phyloP scores from a whole-genome alignment of 257 asterid genomes.

The Craterostigma plantagineum region DNA sequence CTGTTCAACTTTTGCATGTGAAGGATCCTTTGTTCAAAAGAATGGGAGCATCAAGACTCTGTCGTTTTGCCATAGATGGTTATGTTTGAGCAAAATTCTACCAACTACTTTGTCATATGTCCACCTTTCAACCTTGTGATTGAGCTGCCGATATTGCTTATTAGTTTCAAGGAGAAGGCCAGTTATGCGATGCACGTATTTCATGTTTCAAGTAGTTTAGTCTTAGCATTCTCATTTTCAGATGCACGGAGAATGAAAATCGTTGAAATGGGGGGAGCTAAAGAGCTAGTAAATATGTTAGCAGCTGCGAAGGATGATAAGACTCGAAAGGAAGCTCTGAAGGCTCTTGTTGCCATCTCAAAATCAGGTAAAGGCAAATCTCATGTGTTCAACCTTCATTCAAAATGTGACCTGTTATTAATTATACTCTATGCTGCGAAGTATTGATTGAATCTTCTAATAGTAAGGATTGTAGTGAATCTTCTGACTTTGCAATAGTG shows the following conservation, averaged over 20 bases:
- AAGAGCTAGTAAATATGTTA: slow-evolving; percentile 63
- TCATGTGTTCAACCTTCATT: too few relatives aligned
- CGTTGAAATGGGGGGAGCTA: slow-evolving; percentile 80
- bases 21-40: slow-evolving; percentile 94
- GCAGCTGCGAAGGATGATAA: slow-evolving; percentile 69
- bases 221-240: slow-evolving; percentile 9
- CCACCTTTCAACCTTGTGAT: too few relatives aligned
- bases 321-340: slow-evolving; percentile 71
- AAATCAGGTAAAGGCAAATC: slow-evolving; percentile 42
- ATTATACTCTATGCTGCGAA: too few relatives aligned
- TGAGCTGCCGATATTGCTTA: not conserved
- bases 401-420: too few relatives aligned
- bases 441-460: too few relatives aligned
- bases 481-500: too few relatives aligned
- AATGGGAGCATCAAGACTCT: slow-evolving; percentile 97
- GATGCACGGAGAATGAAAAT: slow-evolving; percentile 77
- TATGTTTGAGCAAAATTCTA: slow-evolving; percentile 11
- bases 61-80: slow-evolving; percentile 89
- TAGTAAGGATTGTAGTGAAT: too few relatives aligned
- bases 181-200: not conserved
- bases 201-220: not conserved
- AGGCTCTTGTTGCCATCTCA: slow-evolving; percentile 79
- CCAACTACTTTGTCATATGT: too few relatives aligned
- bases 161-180: not conserved
- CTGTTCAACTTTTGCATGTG: slow-evolving; percentile 66